Percentiles rank a stretch among this genome's conserved stretches.
Evolutionary conservation across 495 filamentous ascomycete species (phyloP).

Genomic region (Penicillium salamii): DNA sequence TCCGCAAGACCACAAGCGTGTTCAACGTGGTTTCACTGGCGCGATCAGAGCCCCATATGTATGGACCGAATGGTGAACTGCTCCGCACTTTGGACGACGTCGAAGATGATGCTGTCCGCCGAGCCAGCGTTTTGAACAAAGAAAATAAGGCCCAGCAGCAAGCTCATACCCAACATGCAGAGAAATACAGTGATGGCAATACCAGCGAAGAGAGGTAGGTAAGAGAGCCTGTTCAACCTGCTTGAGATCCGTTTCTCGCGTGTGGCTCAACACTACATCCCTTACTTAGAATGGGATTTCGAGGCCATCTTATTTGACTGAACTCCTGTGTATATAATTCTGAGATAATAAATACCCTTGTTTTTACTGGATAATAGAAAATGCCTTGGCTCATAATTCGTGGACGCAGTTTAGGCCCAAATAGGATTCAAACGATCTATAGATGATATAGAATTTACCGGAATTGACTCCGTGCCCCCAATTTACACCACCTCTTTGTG

Average conservation of each 20-base stretch:
- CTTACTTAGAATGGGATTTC: too few species aligned
- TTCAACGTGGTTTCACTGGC: constrained; percentile 62
- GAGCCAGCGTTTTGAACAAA: constrained; percentile 27
- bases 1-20: constrained; percentile 55
- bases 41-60: constrained; percentile 59
- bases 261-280: too few species aligned
- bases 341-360: too few species aligned
- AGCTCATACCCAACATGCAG: constrained; percentile 21
- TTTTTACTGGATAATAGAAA: too few species aligned
- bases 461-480: too few species aligned
- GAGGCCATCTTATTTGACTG: too few species aligned
- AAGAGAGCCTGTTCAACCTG: too few species aligned
- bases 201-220: constrained; percentile 27
- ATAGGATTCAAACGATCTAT: too few species aligned
- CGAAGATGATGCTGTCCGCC: constrained; percentile 37
- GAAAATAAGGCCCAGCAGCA: constrained; percentile 4
- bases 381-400: background rate
- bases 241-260: too few species aligned
- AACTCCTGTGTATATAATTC: too few species aligned
- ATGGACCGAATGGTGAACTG: constrained; percentile 67
- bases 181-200: constrained; percentile 32
- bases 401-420: too few species aligned
- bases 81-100: constrained; percentile 39
- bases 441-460: too few species aligned
- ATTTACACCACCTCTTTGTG: constrained; percentile 22